Conservation (phyloP, 192 early-diverging fungal genomes). For the Umbelopsis vinacea region DNA sequence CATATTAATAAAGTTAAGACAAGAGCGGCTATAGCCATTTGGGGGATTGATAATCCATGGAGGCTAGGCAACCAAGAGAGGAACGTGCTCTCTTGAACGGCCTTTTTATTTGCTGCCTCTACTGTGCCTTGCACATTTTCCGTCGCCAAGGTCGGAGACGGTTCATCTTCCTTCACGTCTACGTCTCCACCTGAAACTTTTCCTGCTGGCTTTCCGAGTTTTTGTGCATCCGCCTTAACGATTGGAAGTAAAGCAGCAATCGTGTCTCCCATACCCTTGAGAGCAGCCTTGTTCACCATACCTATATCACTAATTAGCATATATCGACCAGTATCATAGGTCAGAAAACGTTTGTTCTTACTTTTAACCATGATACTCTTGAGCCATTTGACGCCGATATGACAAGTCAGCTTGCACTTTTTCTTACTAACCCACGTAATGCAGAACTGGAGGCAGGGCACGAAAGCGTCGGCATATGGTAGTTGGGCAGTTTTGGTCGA, state of each 20-base stretch:
- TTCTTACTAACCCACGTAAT: conserved; percentile 63
- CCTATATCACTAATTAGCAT: conserved; percentile 33
- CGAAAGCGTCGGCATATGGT: conserved; percentile 75
- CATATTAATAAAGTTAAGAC: background rate
- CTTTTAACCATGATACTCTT: conserved; percentile 73
- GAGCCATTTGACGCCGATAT: conserved; percentile 67
- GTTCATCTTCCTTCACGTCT: conserved; percentile 18
- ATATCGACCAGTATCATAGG: conserved; percentile 11
- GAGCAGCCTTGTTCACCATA: conserved; percentile 61
- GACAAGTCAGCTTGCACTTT: conserved; percentile 56
- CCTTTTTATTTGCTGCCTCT: background rate
- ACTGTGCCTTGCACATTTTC: background rate
- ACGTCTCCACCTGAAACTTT: background rate
- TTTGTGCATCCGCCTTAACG: conserved; percentile 49
- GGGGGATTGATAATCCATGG: background rate
- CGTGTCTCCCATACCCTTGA: conserved; percentile 62
- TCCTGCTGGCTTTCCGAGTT: conserved; percentile 5
- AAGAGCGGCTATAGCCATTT: conserved; percentile 1
- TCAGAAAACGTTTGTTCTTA: conserved; percentile 19
- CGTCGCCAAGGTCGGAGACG: conserved; percentile 25
- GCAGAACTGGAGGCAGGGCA: conserved; percentile 64
- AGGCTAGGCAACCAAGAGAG: background rate
- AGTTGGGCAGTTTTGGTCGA: conserved; percentile 57
- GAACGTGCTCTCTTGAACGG: background rate
- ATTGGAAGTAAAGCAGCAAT: conserved; percentile 46